phyloP scores from a whole-genome alignment of 306 rosid species.

The Pterocarpus santalinus region DNA sequence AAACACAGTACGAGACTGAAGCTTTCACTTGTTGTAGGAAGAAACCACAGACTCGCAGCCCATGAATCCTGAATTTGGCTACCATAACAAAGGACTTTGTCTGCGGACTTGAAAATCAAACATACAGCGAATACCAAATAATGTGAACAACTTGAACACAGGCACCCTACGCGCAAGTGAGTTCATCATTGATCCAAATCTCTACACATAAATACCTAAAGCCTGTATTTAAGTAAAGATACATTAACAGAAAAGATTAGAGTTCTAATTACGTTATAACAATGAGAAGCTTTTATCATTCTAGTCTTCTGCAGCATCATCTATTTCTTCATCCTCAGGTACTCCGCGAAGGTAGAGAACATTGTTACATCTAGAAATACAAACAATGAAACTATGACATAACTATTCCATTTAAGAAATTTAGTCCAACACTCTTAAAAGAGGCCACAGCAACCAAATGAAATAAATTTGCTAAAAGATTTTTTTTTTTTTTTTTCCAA shows the following conservation, averaged over 20 bases:
- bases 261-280: constrained; percentile 31
- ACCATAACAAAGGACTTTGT: neutral
- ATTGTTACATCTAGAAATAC: constrained; percentile 80
- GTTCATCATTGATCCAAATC: constrained; percentile 38
- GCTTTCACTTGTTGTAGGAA: neutral
- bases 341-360: constrained; percentile 97
- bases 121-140: neutral
- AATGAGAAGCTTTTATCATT: constrained; percentile 37
- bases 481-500: too few relatives aligned
- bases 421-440: neutral
- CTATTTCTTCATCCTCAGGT: constrained; percentile 95
- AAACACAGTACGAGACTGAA: too few relatives aligned
- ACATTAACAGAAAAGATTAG: neutral
- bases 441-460: neutral
- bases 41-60: neutral
- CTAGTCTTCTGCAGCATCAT: constrained; percentile 86
- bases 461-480: neutral
- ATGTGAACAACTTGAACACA: constrained; percentile 19
- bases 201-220: constrained; percentile 48
- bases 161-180: neutral
- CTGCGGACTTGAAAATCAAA: neutral
- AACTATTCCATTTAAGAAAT: too few relatives aligned
- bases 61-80: neutral
- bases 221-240: constrained; percentile 3
- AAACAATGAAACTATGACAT: constrained; percentile 31